Conservation (phyloP, 176 grass and related monocot genomes). For the Bromus sterilis region DNA sequence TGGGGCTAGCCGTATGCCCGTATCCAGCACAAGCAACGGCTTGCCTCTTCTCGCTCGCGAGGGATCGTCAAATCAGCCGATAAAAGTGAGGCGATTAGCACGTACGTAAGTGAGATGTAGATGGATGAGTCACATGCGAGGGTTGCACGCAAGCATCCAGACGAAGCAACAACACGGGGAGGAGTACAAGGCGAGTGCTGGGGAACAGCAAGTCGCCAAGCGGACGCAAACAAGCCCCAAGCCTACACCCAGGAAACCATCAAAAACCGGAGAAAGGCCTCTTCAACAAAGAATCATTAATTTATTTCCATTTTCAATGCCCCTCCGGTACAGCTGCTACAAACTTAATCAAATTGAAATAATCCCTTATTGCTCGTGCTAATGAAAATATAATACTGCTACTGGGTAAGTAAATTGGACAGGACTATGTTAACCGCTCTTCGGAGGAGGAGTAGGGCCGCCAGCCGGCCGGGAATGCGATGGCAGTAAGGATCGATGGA, state of each 20-base stretch:
- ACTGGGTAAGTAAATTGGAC: background rate
- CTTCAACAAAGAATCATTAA: background rate
- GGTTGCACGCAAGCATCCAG: constrained; percentile 30
- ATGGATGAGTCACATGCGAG: background rate
- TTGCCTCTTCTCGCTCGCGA: too few species aligned
- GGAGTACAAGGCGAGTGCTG: constrained; percentile 33
- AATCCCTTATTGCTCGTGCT: background rate
- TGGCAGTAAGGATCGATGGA: background rate
- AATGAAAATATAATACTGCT: background rate
- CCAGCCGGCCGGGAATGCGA: background rate
- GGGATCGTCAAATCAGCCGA: too few species aligned
- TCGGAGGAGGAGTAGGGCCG: too few species aligned
- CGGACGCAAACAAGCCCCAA: constrained; percentile 26
- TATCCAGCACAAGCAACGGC: background rate
- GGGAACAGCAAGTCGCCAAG: constrained; percentile 33
- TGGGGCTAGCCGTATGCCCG: background rate
- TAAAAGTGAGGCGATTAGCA: too few species aligned
- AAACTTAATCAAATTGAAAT: background rate
- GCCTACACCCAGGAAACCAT: constrained; percentile 17
- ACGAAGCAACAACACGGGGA: constrained; percentile 36
- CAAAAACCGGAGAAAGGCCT: background rate
- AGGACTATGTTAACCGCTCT: background rate
- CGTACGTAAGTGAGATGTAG: background rate
- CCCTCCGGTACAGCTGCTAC: constrained; percentile 6
- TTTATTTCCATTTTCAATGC: constrained; percentile 28